Base-by-base conservation (phyloP, 1,139 yeast species). In the Suhomyces bribrorum region DNA sequence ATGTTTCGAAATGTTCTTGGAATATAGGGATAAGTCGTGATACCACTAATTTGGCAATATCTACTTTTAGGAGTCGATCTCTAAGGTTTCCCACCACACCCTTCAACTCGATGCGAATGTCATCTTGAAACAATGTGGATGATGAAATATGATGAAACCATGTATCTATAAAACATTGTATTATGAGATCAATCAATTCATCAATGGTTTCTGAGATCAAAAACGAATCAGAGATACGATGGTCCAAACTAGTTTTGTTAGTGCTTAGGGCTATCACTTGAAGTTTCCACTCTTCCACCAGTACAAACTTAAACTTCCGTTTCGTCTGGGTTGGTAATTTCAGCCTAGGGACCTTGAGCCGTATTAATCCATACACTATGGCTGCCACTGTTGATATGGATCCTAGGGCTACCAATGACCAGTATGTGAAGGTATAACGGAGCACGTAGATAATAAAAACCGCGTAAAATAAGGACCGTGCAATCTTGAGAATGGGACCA, bases 61-160 rank as follows among this genome's bases (percentile, higher is more conserved):
- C 88, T 1, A 81, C 47, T 0, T 54, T 48, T 1, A 48, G 52
- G 1, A 83, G 46, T 28, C 83, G 61, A 2, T 43, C 43, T 15
- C 72, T 69, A 5, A 87, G 44, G 14, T 61, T 60, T 6, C 49
- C 50, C 2, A 79, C 54, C 0, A 78, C 75, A 2, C 50, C 45
- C 7, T 74, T 64, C 20, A 89, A 54, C 36, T 81, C 77, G 0
- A 54, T 37, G 29, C 71, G 74, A 4, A 88, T 66, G 26, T 75
- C 74, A 2, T 73, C 69, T 5, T 82, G 78, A 48, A 89, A 86
- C 4, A 70, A 52, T 1, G 60, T 47, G 34, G 77, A 74, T 0
- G 56, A 41, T 0, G 86, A 74, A 6, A 84, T 70, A 12, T 63
- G 62, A 3, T 53, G 46, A 50, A 68, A 86, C 97, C 97, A 89